Evolutionary conservation across 371 early-diverging fungal species (phyloP).

Genomic region (Apophysomyces elegans): DNA sequence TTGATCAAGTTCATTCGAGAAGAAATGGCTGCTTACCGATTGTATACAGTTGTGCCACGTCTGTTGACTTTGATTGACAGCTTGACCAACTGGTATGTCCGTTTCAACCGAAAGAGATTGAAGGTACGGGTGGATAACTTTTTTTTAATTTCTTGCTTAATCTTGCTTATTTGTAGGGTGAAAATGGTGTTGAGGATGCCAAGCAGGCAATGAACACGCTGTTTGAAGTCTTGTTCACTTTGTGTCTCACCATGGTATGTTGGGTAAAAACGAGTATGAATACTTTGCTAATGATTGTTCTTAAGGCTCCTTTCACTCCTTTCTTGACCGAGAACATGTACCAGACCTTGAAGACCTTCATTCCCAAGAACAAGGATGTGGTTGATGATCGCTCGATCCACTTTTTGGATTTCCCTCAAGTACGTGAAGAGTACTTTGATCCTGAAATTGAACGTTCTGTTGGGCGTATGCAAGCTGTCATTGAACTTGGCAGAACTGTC

Average conservation of each 20-base stretch:
- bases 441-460: slow-evolving; percentile 94
- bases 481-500: slow-evolving; percentile 94
- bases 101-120: slow-evolving; percentile 98
- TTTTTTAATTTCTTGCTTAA: neutral
- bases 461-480: slow-evolving; percentile 95
- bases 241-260: slow-evolving; percentile 88
- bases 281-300: neutral
- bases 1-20: slow-evolving; percentile 88
- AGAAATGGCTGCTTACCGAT: slow-evolving; percentile 96
- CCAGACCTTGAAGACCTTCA: slow-evolving; percentile 85
- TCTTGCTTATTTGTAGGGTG: slow-evolving; percentile 55
- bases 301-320: slow-evolving; percentile 96
- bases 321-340: slow-evolving; percentile 99
- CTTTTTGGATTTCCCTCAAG: slow-evolving; percentile 93
- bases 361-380: slow-evolving; percentile 56
- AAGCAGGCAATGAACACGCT: slow-evolving; percentile 88
- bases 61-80: slow-evolving; percentile 93
- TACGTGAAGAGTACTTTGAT: slow-evolving; percentile 95
- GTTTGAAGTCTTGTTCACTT: slow-evolving; percentile 91
- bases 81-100: slow-evolving; percentile 99
- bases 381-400: slow-evolving; percentile 90
- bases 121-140: slow-evolving; percentile 55
- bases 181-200: slow-evolving; percentile 88
- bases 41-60: slow-evolving; percentile 96
- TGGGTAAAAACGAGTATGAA: no score